Evolutionary conservation across 768 basidiomycete genomes (phyloP).

Genomic region (Rossbeevera mucosa): DNA sequence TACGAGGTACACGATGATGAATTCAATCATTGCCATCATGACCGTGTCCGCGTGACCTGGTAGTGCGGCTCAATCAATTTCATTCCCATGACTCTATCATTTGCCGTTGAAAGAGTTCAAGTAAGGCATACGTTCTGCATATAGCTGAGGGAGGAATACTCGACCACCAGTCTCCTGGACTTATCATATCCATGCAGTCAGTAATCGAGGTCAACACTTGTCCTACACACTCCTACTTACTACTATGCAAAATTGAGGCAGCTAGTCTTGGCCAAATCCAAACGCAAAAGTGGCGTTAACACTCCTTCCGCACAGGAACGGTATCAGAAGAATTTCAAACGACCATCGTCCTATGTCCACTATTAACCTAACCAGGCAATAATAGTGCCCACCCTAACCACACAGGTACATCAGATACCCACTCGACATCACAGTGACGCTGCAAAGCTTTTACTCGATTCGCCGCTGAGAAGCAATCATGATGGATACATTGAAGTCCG

Average conservation of each 20-base stretch:
- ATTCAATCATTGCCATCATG: conserved; percentile 8
- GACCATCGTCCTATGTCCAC: conserved; percentile 28
- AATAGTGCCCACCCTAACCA: neutral
- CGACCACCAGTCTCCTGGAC: conserved; percentile 21
- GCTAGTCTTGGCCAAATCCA: conserved; percentile 22
- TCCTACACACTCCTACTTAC: no score
- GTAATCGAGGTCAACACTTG: neutral
- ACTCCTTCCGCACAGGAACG: conserved; percentile 23
- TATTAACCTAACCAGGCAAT: neutral
- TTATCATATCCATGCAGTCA: conserved; percentile 19
- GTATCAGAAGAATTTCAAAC: conserved; percentile 30
- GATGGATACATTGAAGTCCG: no score
- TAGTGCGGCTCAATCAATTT: conserved; percentile 15
- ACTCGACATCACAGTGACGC: conserved; percentile 20
- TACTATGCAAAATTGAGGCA: neutral
- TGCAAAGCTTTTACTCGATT: no score
- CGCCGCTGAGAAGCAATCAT: no score
- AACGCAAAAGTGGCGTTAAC: conserved; percentile 16
- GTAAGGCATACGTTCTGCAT: conserved; percentile 25
- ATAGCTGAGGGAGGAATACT: conserved; percentile 29
- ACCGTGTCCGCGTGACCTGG: conserved; percentile 16
- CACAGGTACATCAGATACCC: conserved; percentile 24
- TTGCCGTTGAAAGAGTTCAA: conserved; percentile 24
- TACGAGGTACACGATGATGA: neutral
- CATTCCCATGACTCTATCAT: conserved; percentile 15